Evolutionary conservation across 2,329 filamentous ascomycete species (phyloP), one percentile per base, ranked within the genome.

Genomic region (Calonectria hawksworthii): DNA sequence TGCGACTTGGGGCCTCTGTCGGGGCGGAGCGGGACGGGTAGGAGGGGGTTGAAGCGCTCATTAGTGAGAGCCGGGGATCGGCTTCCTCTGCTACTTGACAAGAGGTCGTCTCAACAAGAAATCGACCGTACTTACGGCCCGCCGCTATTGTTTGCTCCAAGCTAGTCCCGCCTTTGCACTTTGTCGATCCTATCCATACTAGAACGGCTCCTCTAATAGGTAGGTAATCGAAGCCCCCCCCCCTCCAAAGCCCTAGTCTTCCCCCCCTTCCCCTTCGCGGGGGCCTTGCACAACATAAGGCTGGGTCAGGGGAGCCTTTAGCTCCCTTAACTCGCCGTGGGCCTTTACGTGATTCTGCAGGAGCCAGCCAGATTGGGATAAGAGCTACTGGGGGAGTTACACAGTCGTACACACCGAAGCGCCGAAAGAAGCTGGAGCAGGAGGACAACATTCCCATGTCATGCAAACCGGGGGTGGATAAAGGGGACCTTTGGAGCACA

Each of bases 201-300:
- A 23, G 61, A 64, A 47, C 14, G 18, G 44, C 16, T 23, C 28
- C 56, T 70, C 34, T 64, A 66, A 72, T 59, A 50, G 69, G 61
- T 59, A 61, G 34, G 50, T 47, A 66, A 36, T 44, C 51, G 61
- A 54, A 36, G 38, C 30, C 63, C 61, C 41, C 38, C 50, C 38
- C 21, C 21, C 28, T 2, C 8, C 44, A 47, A 32, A 38, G 56
- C 56, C 32, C 56, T 61, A 61, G 56, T 61, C 32, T 38, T 38
- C 26, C 34, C 56, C 50, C 56, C 56, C 34, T 61, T 38, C 56
- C 56, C 32, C 21, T 61, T 59, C 54, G 54, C 56, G 56, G 30
- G 47, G 51, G 56, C 26, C 34, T 66, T 75, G 75, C 52, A 69
- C 75, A 68, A 78, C 75, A 72, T 73, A 72, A 79, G 75, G 75